Evolutionary conservation across 169 alveolate species (phyloP), one percentile per base, ranked within the genome.

Genomic region (Fabrea salina): DNA sequence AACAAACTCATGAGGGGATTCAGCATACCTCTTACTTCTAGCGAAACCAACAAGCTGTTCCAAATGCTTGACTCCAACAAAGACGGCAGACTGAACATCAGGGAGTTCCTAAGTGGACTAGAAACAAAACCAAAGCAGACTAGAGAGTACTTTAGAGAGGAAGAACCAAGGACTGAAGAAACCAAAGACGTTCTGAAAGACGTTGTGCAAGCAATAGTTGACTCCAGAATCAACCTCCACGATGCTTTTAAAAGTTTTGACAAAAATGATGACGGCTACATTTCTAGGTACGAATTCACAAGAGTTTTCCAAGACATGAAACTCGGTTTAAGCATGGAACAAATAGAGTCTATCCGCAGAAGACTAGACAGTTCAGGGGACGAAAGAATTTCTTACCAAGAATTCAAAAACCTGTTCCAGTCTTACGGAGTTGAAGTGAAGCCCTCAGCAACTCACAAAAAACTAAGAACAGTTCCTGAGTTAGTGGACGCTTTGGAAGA

Each of bases 211-310:
- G 54, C n/a, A 30, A 70, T 44, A 3, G 25, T 19, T 6, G 64
- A 43, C 3, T 47, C 19, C 2, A 43, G 43, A 5, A 19, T 64
- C 16, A 64, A 19, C 30, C 19, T 64, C 33, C n/a, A 16, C 16
- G 64, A 70, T 13, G 79, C 79, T 13, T 70, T 70, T 25, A 27
- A 27, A 32, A 40, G 16, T 0, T 70, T 70, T 27, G 79, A 70
- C 37, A 19, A 44, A 70, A 70, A 70, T 70, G 30, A 70, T 22
- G 79, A 70, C 33, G 79, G 79, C 35, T 27, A 44, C 49, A 70
- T 70, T 4, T 27, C 54, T 22, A 2, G 64, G 13, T 27, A 25
- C 41, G 79, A 70, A 49, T 44, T 70, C 33, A 70, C 30, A 6
- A 49, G 49, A 22, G 39, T 37, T 49, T 70, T 70, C 79, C 22